phyloP scores from a whole-genome alignment of 306 rosid species.

The Vigna radiata region DNA sequence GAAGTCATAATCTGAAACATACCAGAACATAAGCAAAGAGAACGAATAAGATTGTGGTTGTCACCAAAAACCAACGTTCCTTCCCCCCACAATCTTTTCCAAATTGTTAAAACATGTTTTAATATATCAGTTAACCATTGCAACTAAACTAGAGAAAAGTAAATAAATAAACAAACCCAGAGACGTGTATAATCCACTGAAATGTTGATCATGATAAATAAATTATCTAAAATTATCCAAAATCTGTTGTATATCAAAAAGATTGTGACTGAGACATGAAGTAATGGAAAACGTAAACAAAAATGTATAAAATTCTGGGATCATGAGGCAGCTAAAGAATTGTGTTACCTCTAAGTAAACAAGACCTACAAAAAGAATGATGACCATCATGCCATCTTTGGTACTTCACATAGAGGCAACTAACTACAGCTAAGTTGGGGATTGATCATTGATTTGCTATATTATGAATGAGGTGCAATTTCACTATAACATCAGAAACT shows the following conservation, averaged over 20 bases:
- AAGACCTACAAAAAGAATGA: constrained; percentile 46
- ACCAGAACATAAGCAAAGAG: constrained; percentile 2
- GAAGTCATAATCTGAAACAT: no score
- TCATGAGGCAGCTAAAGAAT: constrained; percentile 39
- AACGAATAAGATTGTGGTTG: neutral
- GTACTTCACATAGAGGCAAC: constrained; percentile 35
- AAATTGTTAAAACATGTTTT: neutral
- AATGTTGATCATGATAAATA: neutral
- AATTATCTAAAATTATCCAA: constrained; percentile 8
- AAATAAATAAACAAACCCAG: neutral
- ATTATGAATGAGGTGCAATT: constrained; percentile 40
- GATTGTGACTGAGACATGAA: constrained; percentile 10
- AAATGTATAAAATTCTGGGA: constrained; percentile 19
- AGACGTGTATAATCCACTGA: neutral
- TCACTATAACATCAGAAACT: constrained; percentile 30
- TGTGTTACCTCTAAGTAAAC: constrained; percentile 38
- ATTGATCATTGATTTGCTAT: constrained; percentile 20
- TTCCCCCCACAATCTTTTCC: neutral
- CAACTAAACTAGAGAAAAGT: neutral
- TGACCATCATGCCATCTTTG: constrained; percentile 41
- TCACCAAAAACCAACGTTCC: neutral
- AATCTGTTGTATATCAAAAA: constrained; percentile 7
- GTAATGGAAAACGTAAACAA: neutral
- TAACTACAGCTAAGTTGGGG: constrained; percentile 22
- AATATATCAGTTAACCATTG: neutral